These are phyloP conservation scores for Sporothrix phasma DNA, from an alignment of 2,329 filamentous ascomycete genomes.

Conservation along the genomic window DNA sequence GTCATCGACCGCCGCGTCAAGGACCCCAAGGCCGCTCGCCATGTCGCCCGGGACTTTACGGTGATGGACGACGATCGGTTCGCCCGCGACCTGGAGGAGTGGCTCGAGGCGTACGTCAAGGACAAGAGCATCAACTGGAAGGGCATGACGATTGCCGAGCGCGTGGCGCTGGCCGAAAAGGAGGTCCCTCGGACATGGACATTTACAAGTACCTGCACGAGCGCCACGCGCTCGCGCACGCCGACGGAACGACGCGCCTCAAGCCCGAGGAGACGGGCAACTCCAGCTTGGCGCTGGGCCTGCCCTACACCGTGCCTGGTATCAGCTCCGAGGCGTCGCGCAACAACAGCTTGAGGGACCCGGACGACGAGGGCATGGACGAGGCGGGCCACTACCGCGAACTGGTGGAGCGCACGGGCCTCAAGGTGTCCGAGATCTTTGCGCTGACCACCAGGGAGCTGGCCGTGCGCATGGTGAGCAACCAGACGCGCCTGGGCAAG, in stretches of 20 bases:
- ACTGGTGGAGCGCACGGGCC: constrained; percentile 45
- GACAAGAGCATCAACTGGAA: constrained; percentile 20
- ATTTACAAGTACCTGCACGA: constrained; percentile 27
- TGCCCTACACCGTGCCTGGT: constrained; percentile 44
- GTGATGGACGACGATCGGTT: constrained; percentile 56
- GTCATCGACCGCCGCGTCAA: constrained; percentile 61
- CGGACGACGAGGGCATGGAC: constrained; percentile 41
- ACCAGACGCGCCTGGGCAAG: constrained; percentile 96
- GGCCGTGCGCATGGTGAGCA: constrained; percentile 64
- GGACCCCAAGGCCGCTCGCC: constrained; percentile 33
- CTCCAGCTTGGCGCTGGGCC: constrained; percentile 37
- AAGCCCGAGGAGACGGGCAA: constrained; percentile 24
- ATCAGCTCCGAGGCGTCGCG: constrained; percentile 42
- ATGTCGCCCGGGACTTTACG: constrained; percentile 29
- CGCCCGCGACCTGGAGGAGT: constrained; percentile 44
- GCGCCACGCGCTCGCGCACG: constrained; percentile 28
- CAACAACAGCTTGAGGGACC: constrained; percentile 26
- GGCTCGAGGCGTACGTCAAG: constrained; percentile 29
- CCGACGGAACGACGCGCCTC: constrained; percentile 20
- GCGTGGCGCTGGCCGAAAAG: constrained; percentile 24
- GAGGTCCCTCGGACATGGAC: constrained; percentile 25
- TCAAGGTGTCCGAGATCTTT: constrained; percentile 43
- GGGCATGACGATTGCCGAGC: constrained; percentile 20
- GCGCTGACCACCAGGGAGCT: constrained; percentile 59
- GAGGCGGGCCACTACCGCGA: constrained; percentile 41